Conservation (phyloP, 768 basidiomycete genomes). For the Lactifluus pinguis region DNA sequence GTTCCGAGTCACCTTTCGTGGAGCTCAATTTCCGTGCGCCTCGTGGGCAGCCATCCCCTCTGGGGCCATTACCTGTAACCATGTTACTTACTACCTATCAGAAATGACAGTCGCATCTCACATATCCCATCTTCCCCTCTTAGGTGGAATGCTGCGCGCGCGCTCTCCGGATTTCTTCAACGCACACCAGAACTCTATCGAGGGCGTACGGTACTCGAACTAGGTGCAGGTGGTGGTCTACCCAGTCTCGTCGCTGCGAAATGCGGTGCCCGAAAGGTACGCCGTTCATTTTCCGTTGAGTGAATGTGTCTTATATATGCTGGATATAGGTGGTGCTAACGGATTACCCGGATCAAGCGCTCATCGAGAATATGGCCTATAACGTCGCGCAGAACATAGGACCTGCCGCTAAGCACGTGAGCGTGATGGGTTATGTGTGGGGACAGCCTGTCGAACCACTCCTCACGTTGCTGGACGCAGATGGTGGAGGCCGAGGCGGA, state of each 20-base stretch:
- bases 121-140: neutral
- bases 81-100: conserved; percentile 7
- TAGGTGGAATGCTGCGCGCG: conserved; percentile 77
- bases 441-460: conserved; percentile 47
- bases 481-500: conserved; percentile 17
- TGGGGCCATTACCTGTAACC: conserved; percentile 73
- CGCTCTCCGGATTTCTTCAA: conserved; percentile 65
- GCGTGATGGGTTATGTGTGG: conserved; percentile 67
- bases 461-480: conserved; percentile 24
- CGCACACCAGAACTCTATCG: conserved; percentile 38
- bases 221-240: conserved; percentile 89
- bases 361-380: conserved; percentile 64
- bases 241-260: conserved; percentile 71
- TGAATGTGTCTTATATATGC: conserved; percentile 22
- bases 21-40: conserved; percentile 44
- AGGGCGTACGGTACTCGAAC: conserved; percentile 57
- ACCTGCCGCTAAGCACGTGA: conserved; percentile 19
- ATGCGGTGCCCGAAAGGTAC: conserved; percentile 62
- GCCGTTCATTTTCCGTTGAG: conserved; percentile 7
- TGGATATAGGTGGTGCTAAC: conserved; percentile 69
- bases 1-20: conserved; percentile 8
- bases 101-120: neutral
- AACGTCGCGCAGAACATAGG: conserved; percentile 59
- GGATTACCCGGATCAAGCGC: conserved; percentile 78
- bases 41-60: conserved; percentile 73